These are phyloP conservation scores for Trichoderma guizhouense DNA, from an alignment of 2,329 filamentous ascomycete species.

Conservation along the genomic window DNA sequence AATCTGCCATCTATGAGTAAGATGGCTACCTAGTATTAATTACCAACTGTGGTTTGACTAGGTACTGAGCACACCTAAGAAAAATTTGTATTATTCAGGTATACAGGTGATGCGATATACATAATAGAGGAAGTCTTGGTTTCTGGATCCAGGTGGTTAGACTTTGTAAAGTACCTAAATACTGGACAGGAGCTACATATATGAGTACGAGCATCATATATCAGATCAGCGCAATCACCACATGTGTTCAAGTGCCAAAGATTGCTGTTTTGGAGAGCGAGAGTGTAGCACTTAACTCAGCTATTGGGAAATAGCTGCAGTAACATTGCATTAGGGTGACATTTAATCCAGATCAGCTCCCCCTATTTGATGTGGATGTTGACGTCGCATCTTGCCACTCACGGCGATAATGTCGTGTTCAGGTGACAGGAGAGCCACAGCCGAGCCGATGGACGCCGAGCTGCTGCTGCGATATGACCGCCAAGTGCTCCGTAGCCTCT, in stretches of 20 bases:
- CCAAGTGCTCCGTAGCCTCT: not conserved
- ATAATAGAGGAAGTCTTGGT: not conserved
- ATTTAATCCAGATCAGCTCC: not conserved
- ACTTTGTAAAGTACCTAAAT: not conserved
- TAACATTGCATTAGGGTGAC: not conserved
- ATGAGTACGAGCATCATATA: no score
- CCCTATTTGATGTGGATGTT: not conserved
- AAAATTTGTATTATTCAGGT: not conserved
- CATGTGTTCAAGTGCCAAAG: not conserved
- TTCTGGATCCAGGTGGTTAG: not conserved
- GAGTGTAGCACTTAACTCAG: not conserved
- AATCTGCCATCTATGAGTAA: not conserved
- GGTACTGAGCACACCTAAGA: not conserved
- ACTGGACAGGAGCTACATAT: no score
- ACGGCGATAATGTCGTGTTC: conserved; percentile 3
- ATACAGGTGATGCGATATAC: not conserved
- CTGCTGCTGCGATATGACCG: not conserved
- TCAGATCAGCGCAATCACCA: not conserved
- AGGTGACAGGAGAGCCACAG: not conserved
- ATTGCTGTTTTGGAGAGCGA: not conserved
- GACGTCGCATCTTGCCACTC: conserved; percentile 13
- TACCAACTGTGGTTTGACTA: not conserved
- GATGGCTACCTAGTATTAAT: no score
- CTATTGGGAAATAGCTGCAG: not conserved
- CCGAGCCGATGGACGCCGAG: conserved; percentile 1